Percentiles rank a stretch among this genome's conserved stretches.
Conservation (phyloP, 2,329 filamentous ascomycete genomes). For the Macroventuria anomochaeta region DNA sequence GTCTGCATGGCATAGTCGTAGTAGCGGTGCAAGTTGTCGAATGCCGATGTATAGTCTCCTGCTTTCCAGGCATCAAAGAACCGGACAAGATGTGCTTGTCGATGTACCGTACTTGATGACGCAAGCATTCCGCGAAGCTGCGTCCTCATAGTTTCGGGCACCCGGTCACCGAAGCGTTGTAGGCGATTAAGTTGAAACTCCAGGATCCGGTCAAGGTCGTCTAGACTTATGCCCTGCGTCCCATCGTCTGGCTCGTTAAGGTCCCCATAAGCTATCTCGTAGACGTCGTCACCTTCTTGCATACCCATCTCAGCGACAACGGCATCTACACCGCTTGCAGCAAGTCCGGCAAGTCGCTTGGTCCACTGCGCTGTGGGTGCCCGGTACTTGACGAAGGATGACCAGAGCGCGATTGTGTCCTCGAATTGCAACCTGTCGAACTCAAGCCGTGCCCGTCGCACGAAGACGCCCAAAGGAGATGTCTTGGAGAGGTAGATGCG, state of each 20-base stretch:
- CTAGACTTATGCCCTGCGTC: constrained; percentile 66
- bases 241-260: constrained; percentile 51
- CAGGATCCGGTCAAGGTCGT: constrained; percentile 80
- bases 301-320: constrained; percentile 67
- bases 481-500: constrained; percentile 70
- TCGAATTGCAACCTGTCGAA: constrained; percentile 81
- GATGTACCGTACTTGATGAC: constrained; percentile 72
- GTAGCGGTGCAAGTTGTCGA: constrained; percentile 90
- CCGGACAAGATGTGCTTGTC: constrained; percentile 77
- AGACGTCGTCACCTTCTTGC: constrained; percentile 58
- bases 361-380: constrained; percentile 73
- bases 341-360: constrained; percentile 46
- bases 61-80: constrained; percentile 93
- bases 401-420: constrained; percentile 80
- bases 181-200: constrained; percentile 89
- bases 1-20: constrained; percentile 96
- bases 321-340: constrained; percentile 58
- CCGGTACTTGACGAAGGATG: constrained; percentile 79
- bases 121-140: constrained; percentile 73
- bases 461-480: constrained; percentile 81
- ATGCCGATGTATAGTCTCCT: constrained; percentile 86
- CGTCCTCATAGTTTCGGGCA: constrained; percentile 75
- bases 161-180: constrained; percentile 82
- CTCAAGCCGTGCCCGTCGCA: constrained; percentile 78
- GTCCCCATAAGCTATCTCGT: constrained; percentile 59